A percentile compares a stretch with the other conserved stretches of the same genome.
phyloP scores from a whole-genome alignment of 345 rosid genomes.

The Aquilaria malaccensis region DNA sequence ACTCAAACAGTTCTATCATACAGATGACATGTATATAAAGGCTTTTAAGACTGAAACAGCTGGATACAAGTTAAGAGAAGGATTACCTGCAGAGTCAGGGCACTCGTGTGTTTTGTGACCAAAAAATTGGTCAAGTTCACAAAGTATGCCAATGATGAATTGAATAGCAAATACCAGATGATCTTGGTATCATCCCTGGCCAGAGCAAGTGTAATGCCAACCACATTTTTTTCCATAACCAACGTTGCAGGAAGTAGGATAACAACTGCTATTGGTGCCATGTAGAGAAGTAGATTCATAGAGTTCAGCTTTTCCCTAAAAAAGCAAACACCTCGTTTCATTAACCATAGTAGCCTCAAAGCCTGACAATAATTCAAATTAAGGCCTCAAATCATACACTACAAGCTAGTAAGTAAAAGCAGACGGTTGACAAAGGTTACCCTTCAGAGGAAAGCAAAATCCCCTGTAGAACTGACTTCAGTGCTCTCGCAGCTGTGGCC shows the following conservation, averaged over 20 bases:
- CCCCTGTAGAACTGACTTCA: slow-evolving; percentile 43
- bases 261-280: slow-evolving; percentile 41
- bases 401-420: no score
- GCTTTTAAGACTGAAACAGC: background rate
- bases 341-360: background rate
- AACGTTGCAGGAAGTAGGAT: slow-evolving; percentile 30
- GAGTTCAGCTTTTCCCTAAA: slow-evolving; percentile 42
- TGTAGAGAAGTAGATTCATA: slow-evolving; percentile 47
- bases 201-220: slow-evolving; percentile 35
- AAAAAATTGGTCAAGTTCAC: slow-evolving; percentile 39
- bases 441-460: slow-evolving; percentile 44
- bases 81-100: slow-evolving; percentile 46
- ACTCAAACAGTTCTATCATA: no score
- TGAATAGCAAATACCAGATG: slow-evolving; percentile 31
- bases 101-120: slow-evolving; percentile 45
- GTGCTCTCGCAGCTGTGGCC: slow-evolving; percentile 47
- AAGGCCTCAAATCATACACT: no score
- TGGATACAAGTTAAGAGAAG: no score
- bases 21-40: background rate
- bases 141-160: slow-evolving; percentile 36
- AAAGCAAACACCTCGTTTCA: background rate
- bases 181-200: slow-evolving; percentile 33
- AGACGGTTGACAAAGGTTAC: slow-evolving; percentile 12
- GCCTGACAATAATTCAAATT: background rate
- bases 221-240: slow-evolving; percentile 27